Base-by-base conservation (phyloP, 2,329 filamentous ascomycete genomes). In the Calonectria honghensis region DNA sequence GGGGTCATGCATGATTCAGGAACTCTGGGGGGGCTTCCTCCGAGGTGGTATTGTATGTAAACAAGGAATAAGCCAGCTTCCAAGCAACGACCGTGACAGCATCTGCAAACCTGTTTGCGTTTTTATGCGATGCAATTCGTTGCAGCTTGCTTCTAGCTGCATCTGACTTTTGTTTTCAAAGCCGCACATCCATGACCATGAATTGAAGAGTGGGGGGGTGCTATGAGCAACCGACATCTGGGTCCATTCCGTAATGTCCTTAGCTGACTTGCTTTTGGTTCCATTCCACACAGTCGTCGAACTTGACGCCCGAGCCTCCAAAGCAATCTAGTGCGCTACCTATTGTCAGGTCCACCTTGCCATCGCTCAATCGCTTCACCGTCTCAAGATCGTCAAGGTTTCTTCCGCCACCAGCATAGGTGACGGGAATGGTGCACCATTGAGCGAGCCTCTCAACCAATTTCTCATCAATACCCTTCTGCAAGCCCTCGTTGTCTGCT, bases 301-400 rank as follows among this genome's bases (percentile, higher is more conserved):
- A 96, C 76, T 91, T 95, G 69, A 98, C 95, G 1, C 95, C 94
- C 24, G 89, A 92, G 1, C 97, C 97, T 11, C 97, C 97, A 84
- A 99, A 99, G 78, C 98, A 96, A 86, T 99, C 97, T 80, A 99
- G 86, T 2, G 97, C 97, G 84, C 97, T 98, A 16, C 97, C 97
- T 82, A 98, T 98, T 0, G 97, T 99, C 80, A 99, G 88, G 83
- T 99, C 96, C 29, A 98, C 93, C 83, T 93, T 95, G 35, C 95
- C 96, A 45, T 86, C 85, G 84, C 96, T 98, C 77, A 98, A 87
- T 52, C 86, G 85, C 86, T 95, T 94, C 13, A 99, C 97, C 45
- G 92, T 89, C 73, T 97, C 94, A 35, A 99, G 86, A 82, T 99
- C 97, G 61, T 93, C 90, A 48, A 98, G 86, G 80, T 92, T 93